These are phyloP conservation scores for Tolypocladium amazonense DNA, from an alignment of 2,329 filamentous ascomycete species.

Conservation along the genomic window DNA sequence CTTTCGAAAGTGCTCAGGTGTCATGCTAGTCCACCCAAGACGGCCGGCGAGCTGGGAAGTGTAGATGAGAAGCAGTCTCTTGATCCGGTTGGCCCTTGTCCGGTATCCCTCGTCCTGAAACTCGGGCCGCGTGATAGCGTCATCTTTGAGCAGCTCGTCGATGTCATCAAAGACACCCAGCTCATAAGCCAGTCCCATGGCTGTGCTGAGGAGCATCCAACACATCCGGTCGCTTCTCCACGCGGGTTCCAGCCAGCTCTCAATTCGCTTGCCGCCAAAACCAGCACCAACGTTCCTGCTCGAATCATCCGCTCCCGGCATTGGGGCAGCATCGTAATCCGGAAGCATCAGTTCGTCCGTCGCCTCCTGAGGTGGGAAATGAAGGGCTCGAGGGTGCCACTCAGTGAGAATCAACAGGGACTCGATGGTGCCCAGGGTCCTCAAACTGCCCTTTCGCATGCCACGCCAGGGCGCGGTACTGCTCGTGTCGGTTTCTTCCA, in stretches of 20 bases:
- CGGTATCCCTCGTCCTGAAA: slow-evolving; percentile 70
- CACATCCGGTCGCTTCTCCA: slow-evolving; percentile 94
- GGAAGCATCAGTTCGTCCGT: slow-evolving; percentile 60
- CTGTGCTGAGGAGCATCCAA: slow-evolving; percentile 93
- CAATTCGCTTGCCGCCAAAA: slow-evolving; percentile 75
- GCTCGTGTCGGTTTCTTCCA: slow-evolving; percentile 48
- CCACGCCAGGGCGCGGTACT: slow-evolving; percentile 62
- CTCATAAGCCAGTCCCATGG: slow-evolving; percentile 82
- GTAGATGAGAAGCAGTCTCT: slow-evolving; percentile 80
- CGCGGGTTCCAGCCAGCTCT: slow-evolving; percentile 92
- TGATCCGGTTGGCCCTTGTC: slow-evolving; percentile 69
- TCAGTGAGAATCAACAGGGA: slow-evolving; percentile 90
- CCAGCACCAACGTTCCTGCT: slow-evolving; percentile 31
- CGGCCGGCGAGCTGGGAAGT: slow-evolving; percentile 88
- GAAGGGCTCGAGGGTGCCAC: slow-evolving; percentile 90
- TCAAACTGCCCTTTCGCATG: slow-evolving; percentile 65
- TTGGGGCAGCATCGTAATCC: slow-evolving; percentile 38
- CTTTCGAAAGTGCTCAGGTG: slow-evolving; percentile 56
- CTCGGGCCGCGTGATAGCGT: slow-evolving; percentile 49
- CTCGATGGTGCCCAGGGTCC: slow-evolving; percentile 89
- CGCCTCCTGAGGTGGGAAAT: slow-evolving; percentile 78
- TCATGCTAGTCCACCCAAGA: slow-evolving; percentile 87
- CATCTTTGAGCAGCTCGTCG: slow-evolving; percentile 54
- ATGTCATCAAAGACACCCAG: slow-evolving; percentile 92
- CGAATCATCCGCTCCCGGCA: slow-evolving; percentile 25